Conservation (phyloP, 345 rosid species). For the Excoecaria agallocha region DNA sequence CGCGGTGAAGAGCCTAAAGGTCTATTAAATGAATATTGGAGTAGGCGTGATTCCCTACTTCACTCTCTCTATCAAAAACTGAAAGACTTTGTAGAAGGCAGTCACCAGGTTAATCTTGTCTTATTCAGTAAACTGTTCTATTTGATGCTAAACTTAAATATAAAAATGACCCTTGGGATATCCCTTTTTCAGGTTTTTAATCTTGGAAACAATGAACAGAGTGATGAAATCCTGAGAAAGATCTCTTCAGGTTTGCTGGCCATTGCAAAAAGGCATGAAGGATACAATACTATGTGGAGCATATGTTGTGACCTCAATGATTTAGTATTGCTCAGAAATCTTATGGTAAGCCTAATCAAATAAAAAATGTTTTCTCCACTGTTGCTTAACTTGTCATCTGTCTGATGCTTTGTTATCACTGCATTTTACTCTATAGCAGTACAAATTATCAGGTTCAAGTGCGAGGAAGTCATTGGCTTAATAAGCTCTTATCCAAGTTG, state of each 20-base stretch:
- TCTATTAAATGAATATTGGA: constrained; percentile 72
- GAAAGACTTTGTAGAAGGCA: constrained; percentile 47
- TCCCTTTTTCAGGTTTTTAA: constrained; percentile 43
- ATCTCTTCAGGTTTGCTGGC: constrained; percentile 65
- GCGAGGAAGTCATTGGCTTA: too few relatives aligned
- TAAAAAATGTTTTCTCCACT: not conserved
- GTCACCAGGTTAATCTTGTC: constrained; percentile 47
- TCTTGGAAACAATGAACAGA: constrained; percentile 40
- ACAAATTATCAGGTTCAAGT: not conserved
- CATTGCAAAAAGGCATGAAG: constrained; percentile 74
- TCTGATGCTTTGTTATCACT: not conserved
- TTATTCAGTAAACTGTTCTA: constrained; percentile 9
- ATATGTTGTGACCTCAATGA: constrained; percentile 86
- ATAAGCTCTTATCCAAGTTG: not conserved
- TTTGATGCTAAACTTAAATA: constrained; percentile 9
- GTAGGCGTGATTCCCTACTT: constrained; percentile 65
- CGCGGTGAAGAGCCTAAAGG: constrained; percentile 66
- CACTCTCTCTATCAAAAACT: constrained; percentile 63
- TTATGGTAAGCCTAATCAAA: constrained; percentile 54
- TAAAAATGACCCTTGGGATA: constrained; percentile 4
- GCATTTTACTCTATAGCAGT: not conserved
- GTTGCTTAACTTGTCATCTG: not conserved
- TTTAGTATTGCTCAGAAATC: constrained; percentile 62
- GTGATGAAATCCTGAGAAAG: constrained; percentile 52
- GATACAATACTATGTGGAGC: constrained; percentile 75